Conservation (phyloP, 441 rosid genomes). For the Biscutella auriculata region DNA sequence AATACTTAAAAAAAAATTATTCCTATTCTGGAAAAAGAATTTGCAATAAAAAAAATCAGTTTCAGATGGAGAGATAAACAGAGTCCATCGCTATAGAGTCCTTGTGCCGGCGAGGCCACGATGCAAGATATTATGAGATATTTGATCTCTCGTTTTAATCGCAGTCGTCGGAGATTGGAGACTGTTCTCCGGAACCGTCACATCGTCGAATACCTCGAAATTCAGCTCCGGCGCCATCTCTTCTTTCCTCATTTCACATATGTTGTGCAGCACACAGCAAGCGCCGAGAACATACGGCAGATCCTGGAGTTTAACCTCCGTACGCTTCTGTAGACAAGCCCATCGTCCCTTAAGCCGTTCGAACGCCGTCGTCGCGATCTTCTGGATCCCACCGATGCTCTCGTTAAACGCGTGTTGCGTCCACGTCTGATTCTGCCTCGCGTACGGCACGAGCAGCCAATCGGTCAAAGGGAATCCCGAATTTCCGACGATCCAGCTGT, state of each 20-base stretch:
- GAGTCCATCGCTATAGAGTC: slow-evolving; percentile 15
- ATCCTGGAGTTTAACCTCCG: slow-evolving; percentile 72
- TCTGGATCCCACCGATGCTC: slow-evolving; percentile 36
- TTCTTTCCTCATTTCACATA: slow-evolving; percentile 64
- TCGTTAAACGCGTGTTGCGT: slow-evolving; percentile 69
- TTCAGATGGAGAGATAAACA: neutral
- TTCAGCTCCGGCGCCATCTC: slow-evolving; percentile 31
- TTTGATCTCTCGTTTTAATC: slow-evolving; percentile 44
- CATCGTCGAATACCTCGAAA: slow-evolving; percentile 59
- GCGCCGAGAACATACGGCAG: slow-evolving; percentile 75
- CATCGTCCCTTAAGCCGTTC: slow-evolving; percentile 58
- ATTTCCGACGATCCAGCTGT: slow-evolving; percentile 65
- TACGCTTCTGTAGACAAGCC: slow-evolving; percentile 66
- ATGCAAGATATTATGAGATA: slow-evolving; percentile 73
- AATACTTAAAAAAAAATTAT: too few relatives aligned
- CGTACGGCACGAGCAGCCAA: slow-evolving; percentile 72
- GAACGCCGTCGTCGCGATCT: slow-evolving; percentile 40
- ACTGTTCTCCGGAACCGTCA: slow-evolving; percentile 41
- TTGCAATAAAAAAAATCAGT: too few relatives aligned
- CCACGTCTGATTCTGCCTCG: slow-evolving; percentile 68
- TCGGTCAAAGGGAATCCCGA: slow-evolving; percentile 56
- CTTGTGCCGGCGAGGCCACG: slow-evolving; percentile 49
- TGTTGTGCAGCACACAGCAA: slow-evolving; percentile 73
- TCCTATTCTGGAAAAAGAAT: too few relatives aligned
- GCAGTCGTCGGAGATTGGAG: slow-evolving; percentile 38